phyloP scores from a whole-genome alignment of 2,329 filamentous ascomycete genomes.

The Xenosphaeropsis pyriputrescens region DNA sequence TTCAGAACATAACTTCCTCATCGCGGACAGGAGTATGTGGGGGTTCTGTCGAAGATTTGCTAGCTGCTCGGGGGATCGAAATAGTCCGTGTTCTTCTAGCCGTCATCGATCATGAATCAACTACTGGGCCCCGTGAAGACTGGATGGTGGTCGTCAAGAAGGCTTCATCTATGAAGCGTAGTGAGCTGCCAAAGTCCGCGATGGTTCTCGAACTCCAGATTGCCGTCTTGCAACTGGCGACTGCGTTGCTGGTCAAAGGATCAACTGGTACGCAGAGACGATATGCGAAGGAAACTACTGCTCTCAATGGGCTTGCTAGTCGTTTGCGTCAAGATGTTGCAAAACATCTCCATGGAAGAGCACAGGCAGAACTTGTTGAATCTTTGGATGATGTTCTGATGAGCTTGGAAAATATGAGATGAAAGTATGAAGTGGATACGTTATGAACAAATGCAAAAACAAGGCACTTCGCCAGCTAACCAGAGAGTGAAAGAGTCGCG shows the following conservation, averaged over 20 bases:
- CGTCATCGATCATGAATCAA: constrained; percentile 31
- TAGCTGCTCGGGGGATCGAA: constrained; percentile 34
- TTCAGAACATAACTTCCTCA: constrained; percentile 19
- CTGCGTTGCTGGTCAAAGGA: constrained; percentile 33
- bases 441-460: too few relatives aligned
- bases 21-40: neutral
- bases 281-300: constrained; percentile 33
- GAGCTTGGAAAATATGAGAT: constrained; percentile 2
- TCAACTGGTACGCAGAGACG: constrained; percentile 28
- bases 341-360: constrained; percentile 6
- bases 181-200: constrained; percentile 4
- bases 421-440: neutral
- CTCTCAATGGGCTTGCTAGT: constrained; percentile 31
- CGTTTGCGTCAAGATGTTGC: constrained; percentile 20
- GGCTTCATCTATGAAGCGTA: constrained; percentile 23
- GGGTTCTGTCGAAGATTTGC: constrained; percentile 11
- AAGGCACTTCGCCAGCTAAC: too few relatives aligned
- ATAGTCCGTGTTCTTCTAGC: constrained; percentile 39
- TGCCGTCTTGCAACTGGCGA: constrained; percentile 38
- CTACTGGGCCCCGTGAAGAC: constrained; percentile 27
- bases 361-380: constrained; percentile 21
- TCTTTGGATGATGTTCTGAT: constrained; percentile 29
- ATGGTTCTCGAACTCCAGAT: constrained; percentile 30
- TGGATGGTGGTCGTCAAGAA: constrained; percentile 41
- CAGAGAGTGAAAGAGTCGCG: too few relatives aligned